phyloP scores from a whole-genome alignment of 176 grass and related monocot genomes.

The Areca catechu region DNA sequence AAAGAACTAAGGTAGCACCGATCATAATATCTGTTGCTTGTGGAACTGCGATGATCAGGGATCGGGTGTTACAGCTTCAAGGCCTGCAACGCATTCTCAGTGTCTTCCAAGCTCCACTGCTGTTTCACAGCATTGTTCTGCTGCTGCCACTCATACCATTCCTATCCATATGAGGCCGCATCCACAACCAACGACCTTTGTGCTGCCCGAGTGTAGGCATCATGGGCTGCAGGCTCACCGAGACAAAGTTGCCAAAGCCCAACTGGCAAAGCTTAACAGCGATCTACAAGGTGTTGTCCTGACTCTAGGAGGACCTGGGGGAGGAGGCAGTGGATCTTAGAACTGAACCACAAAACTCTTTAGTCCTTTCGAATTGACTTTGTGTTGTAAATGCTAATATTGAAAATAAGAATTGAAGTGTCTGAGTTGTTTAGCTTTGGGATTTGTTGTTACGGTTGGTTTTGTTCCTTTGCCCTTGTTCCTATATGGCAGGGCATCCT shows the following conservation, averaged over 20 bases:
- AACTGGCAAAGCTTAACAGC: slow-evolving; percentile 41
- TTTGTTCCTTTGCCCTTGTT: too few species aligned
- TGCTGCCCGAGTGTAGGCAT: slow-evolving; percentile 42
- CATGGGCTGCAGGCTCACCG: slow-evolving; percentile 34
- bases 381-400: too few species aligned
- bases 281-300: slow-evolving; percentile 87
- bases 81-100: slow-evolving; percentile 41
- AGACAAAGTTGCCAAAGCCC: slow-evolving; percentile 42
- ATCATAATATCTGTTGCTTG: too few species aligned
- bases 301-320: slow-evolving; percentile 81
- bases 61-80: slow-evolving; percentile 46
- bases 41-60: slow-evolving; percentile 32
- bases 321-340: slow-evolving; percentile 30
- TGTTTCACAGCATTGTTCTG: slow-evolving; percentile 42
- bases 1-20: too few species aligned
- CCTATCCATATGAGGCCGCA: slow-evolving; percentile 44
- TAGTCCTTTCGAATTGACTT: not conserved
- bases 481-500: too few species aligned
- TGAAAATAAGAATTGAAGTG: too few species aligned
- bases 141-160: slow-evolving; percentile 28
- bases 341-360: not conserved
- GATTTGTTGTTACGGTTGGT: too few species aligned
- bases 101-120: slow-evolving; percentile 39
- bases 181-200: slow-evolving; percentile 32
- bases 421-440: too few species aligned